Conservation (phyloP, 805 yeast species). For the Yarrowia sp. region DNA sequence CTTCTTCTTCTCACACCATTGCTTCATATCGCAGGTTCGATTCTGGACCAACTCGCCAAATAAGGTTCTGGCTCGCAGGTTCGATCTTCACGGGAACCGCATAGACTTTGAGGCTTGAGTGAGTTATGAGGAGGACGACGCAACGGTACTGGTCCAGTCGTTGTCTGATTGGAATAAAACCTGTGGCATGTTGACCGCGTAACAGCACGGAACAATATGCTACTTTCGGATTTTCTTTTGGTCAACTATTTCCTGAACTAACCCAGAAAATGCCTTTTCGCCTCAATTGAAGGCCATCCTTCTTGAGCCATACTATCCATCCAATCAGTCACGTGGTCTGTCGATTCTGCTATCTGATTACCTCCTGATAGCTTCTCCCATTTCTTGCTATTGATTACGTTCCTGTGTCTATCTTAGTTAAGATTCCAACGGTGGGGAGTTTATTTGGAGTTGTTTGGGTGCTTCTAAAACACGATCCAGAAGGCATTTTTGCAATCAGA, state of each 20-base stretch:
- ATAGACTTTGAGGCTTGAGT: background rate
- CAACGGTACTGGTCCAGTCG: too few relatives aligned
- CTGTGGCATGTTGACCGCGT: too few relatives aligned
- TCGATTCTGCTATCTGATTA: too few relatives aligned
- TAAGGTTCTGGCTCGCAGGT: background rate
- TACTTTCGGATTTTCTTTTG: background rate
- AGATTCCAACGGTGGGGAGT: slow-evolving; percentile 18
- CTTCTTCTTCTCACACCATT: background rate
- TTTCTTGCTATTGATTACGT: slow-evolving; percentile 6
- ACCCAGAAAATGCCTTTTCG: background rate
- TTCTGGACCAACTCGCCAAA: background rate
- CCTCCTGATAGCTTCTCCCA: background rate
- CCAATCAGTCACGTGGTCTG: background rate
- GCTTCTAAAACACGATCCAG: too few relatives aligned
- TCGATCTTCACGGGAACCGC: background rate
- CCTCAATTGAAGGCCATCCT: background rate
- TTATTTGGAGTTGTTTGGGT: background rate
- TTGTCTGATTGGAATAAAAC: too few relatives aligned
- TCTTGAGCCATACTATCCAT: background rate
- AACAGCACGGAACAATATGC: too few relatives aligned
- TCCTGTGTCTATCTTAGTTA: slow-evolving; percentile 10
- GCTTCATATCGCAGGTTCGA: background rate
- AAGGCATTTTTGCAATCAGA: background rate
- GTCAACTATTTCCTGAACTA: background rate
- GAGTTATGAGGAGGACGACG: too few relatives aligned